Evolutionary conservation across 495 filamentous ascomycete genomes (phyloP).

Genomic region (Tuber magnatum): DNA sequence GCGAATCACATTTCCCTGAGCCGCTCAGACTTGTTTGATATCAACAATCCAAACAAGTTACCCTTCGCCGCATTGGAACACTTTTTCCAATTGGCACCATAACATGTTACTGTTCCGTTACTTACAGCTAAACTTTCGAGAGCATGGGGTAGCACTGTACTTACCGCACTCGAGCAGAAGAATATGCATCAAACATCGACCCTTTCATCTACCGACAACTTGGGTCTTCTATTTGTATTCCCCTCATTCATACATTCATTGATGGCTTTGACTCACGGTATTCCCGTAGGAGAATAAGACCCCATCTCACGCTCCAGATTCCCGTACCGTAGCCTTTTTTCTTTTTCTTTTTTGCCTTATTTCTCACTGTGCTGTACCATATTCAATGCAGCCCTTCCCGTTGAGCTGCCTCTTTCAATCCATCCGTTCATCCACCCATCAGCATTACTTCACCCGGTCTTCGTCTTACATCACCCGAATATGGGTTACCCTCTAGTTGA

Average conservation of each 20-base stretch:
- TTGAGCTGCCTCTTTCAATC: neutral
- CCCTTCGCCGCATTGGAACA: neutral
- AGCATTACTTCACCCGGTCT: neutral
- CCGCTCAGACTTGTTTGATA: neutral
- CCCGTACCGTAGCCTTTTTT: neutral
- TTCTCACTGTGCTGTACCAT: neutral
- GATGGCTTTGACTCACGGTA: neutral
- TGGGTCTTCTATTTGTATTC: neutral
- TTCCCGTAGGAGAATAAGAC: neutral
- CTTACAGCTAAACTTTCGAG: neutral
- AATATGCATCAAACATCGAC: neutral
- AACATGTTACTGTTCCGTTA: neutral
- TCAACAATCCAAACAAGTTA: neutral
- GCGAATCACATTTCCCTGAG: neutral
- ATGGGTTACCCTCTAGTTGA: neutral
- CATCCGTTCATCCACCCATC: neutral
- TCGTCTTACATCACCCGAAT: neutral
- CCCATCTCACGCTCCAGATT: neutral
- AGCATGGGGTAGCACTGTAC: neutral
- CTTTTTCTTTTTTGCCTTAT: neutral
- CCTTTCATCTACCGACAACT: constrained; percentile 4
- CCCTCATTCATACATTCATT: neutral
- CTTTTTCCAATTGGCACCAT: neutral
- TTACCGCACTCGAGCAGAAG: neutral
- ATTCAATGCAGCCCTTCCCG: neutral